Percentiles rank a stretch among this genome's conserved stretches.
These are phyloP conservation scores for Globisporangium okanoganense DNA, from an alignment of 352 stramenopile species.

Conservation along the genomic window DNA sequence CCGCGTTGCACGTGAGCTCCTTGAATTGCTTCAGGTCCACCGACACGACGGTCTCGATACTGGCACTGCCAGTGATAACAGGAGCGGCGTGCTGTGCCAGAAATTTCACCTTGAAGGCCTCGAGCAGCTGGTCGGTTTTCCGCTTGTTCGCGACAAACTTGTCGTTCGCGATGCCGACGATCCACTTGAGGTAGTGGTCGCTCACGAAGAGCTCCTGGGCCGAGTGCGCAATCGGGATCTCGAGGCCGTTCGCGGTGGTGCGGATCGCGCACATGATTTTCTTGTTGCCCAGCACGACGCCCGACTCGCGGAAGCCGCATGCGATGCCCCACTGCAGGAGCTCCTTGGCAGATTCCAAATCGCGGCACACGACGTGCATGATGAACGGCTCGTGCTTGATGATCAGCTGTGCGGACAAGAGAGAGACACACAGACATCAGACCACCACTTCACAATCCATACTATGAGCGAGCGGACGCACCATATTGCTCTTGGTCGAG, in stretches of 20 bases:
- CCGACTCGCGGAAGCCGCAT: constrained; percentile 87
- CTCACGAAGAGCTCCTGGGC: constrained; percentile 53
- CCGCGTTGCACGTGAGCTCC: constrained; percentile 14
- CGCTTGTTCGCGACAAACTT: constrained; percentile 79
- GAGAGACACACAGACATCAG: not conserved
- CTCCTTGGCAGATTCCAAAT: constrained; percentile 70
- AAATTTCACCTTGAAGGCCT: constrained; percentile 50
- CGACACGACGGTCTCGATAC: not conserved
- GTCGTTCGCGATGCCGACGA: constrained; percentile 79
- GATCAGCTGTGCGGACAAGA: constrained; percentile 36
- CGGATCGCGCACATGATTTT: constrained; percentile 91
- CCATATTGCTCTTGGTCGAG: constrained; percentile 55
- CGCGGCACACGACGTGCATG: constrained; percentile 88
- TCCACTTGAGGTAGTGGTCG: constrained; percentile 65
- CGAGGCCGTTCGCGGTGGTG: constrained; percentile 81
- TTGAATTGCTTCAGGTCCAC: constrained; percentile 14
- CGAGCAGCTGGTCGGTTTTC: constrained; percentile 69
- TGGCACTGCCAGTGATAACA: not conserved
- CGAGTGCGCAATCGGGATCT: constrained; percentile 76
- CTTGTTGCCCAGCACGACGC: constrained; percentile 83
- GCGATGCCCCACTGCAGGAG: constrained; percentile 81
- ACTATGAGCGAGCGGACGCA: constrained; percentile 11
- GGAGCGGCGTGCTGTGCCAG: not conserved
- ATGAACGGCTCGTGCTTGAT: constrained; percentile 93
- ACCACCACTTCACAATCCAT: too few relatives aligned